These are phyloP conservation scores for Paramecium primaurelia DNA, from an alignment of 73 alveolate species.

Conservation along the genomic window DNA sequence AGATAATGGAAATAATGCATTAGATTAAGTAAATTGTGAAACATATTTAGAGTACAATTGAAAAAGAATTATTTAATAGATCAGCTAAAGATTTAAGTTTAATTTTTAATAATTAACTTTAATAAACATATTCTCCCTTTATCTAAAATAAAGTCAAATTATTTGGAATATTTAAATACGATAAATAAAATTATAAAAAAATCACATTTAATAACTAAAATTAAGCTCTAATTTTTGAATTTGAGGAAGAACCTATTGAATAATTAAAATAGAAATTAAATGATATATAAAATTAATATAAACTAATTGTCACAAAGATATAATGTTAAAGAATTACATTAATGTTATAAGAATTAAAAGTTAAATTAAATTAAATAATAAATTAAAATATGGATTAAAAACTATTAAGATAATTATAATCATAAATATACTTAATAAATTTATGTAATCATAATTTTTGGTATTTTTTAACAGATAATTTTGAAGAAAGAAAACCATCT, in stretches of 20 bases:
- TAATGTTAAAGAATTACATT: background rate
- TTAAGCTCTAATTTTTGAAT: background rate
- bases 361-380: background rate
- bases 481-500: background rate
- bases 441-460: background rate
- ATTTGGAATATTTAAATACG: background rate
- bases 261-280: background rate
- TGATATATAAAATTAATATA: background rate
- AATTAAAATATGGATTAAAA: background rate
- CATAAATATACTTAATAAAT: background rate
- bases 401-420: background rate
- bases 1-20: background rate
- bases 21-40: background rate
- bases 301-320: background rate
- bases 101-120: background rate
- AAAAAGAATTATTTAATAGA: background rate
- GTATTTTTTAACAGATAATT: background rate
- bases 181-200: background rate
- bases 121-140: background rate
- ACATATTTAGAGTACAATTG: background rate
- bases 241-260: background rate
- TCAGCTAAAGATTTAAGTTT: background rate
- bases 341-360: background rate
- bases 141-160: background rate
- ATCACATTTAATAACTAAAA: background rate